Conservation (phyloP, 305 asterid genomes). For the Ruellia speciosa region DNA sequence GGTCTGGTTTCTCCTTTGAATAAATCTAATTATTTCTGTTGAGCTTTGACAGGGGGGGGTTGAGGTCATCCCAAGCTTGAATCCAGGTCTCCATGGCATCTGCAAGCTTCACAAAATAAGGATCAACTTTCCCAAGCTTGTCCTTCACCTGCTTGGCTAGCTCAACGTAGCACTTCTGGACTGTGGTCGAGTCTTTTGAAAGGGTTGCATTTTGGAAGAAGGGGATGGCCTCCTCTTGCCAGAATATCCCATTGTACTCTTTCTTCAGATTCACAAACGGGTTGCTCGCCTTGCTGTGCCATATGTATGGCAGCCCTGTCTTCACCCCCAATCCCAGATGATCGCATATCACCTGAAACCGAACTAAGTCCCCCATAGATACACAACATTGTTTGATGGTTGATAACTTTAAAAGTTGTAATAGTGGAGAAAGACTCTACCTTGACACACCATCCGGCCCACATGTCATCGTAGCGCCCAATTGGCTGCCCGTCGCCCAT, state of each 20-base stretch:
- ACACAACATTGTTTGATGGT: background rate
- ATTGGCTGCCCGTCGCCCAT: conserved; percentile 56
- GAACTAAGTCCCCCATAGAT: too few species aligned
- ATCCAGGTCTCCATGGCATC: conserved; percentile 50
- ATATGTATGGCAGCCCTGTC: conserved; percentile 42
- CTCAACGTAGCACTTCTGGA: conserved; percentile 42
- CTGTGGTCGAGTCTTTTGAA: conserved; percentile 39
- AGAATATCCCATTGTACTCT: conserved; percentile 45
- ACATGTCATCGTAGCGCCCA: conserved; percentile 50
- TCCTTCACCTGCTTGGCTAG: conserved; percentile 38
- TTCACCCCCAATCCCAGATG: conserved; percentile 42
- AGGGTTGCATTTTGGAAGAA: conserved; percentile 39
- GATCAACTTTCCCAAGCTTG: conserved; percentile 42
- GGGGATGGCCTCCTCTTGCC: conserved; percentile 52
- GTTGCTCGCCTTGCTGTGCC: conserved; percentile 59
- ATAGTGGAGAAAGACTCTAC: conserved; percentile 8
- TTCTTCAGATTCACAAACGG: conserved; percentile 43
- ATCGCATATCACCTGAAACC: conserved; percentile 40
- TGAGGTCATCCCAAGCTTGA: conserved; percentile 45
- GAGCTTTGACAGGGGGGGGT: conserved; percentile 23
- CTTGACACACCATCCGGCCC: conserved; percentile 56
- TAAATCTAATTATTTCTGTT: background rate
- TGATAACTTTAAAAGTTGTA: background rate
- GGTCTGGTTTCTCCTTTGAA: background rate
- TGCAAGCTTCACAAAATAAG: conserved; percentile 39